phyloP scores from a whole-genome alignment of 306 rosid species.

The Sicyos edulis region DNA sequence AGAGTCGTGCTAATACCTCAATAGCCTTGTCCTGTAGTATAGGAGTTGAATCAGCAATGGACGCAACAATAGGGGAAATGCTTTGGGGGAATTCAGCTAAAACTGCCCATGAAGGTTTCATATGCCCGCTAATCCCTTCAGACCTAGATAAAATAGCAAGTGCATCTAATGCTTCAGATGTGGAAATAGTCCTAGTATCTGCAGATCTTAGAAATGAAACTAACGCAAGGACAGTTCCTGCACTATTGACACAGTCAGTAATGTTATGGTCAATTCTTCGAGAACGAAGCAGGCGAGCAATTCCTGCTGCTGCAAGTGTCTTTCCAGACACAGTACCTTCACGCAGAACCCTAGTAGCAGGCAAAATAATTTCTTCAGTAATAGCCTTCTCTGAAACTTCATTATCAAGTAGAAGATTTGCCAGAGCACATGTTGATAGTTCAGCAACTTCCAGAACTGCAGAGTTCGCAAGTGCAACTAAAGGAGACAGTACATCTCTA shows the following conservation, averaged over 20 bases:
- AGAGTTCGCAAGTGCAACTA: constrained; percentile 66
- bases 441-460: constrained; percentile 79
- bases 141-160: constrained; percentile 86
- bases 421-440: constrained; percentile 77
- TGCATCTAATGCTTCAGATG: constrained; percentile 83
- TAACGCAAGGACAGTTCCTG: constrained; percentile 86
- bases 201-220: constrained; percentile 80
- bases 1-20: constrained; percentile 74
- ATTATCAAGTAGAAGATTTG: constrained; percentile 79
- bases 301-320: constrained; percentile 87
- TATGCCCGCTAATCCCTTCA: constrained; percentile 41
- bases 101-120: constrained; percentile 83
- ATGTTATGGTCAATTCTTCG: constrained; percentile 54
- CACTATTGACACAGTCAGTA: constrained; percentile 71
- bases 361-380: constrained; percentile 73
- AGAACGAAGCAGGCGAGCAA: constrained; percentile 80
- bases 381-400: constrained; percentile 72
- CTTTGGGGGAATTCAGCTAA: constrained; percentile 74
- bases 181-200: constrained; percentile 51
- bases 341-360: constrained; percentile 79
- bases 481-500: constrained; percentile 54
- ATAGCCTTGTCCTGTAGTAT: constrained; percentile 79
- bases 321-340: constrained; percentile 81
- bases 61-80: constrained; percentile 72
- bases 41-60: constrained; percentile 65